Base-by-base conservation (phyloP, 75 land plant species). In the Larix kaempferi region DNA sequence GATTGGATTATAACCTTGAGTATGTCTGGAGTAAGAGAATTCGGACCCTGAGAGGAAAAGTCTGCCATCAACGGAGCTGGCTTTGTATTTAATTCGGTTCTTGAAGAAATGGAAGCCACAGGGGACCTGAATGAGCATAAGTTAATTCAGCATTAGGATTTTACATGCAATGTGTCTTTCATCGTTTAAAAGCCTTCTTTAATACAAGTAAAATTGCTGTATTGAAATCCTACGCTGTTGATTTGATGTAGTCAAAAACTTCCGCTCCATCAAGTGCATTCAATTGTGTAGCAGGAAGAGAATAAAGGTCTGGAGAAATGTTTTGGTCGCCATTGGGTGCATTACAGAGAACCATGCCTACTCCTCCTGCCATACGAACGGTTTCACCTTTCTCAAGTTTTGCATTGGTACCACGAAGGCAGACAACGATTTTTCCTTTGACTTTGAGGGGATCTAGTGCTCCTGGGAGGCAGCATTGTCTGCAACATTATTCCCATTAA, bases 261-360 rank as follows among this genome's bases (percentile, higher is more conserved):
- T 2, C 27, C 0, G 12, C 41, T 8, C 86, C 89, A 66, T 86
- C 83, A 12, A 44, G 35, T 33, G 64, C 80, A 59, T 56, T 44
- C 82, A 94, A 21, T 17, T 81, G 81, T 2, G 83, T 64, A 10
- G 95, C 85, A 1, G 94, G 95, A 23, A 91, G 79, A 57, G 87
- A 44, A 59, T 87, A 88, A 26, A 85, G 72, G 74, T 85, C 89
- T 21, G 90, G 83, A 0, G 80, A 26, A 56, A 92, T 22, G 6
- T 81, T 87, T 64, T 84, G 75, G 5, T 77, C 92, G 21, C 17
- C 73, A 1, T 25, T n/a, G 7, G 35, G 21, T 27, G 73, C 80
- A 60, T 93, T 91, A 63, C 80, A 79, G 44, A 91, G 82, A 29
- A 93, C 74, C 85, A 92, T 82, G 26, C 94, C 94, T 44, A 13